Evolutionary conservation across 2,329 filamentous ascomycete genomes (phyloP), one percentile per base, ranked within the genome.

Genomic region (Pyrenochaeta sp.): DNA sequence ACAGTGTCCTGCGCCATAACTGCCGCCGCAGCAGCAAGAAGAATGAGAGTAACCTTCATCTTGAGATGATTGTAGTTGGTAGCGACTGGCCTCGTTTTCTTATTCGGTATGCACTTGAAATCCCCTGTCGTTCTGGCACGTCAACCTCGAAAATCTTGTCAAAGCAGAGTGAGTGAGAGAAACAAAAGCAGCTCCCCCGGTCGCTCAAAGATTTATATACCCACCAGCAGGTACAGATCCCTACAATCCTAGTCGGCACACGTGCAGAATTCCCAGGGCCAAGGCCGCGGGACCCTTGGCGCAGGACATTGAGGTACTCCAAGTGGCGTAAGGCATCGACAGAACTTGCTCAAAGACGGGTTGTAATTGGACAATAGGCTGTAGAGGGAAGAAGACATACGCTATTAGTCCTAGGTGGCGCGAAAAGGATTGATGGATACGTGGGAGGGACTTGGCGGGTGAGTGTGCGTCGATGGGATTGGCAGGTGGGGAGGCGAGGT

Each of bases 281-380:
- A 63, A 63, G 60, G 49, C 55, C 18, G 47, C 45, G 53, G 48
- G 31, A 48, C 26, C 28, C 60, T 63, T 61, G 60, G 60, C 58
- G 30, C 35, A 36, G 48, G 53, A 51, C 60, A 63, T 63, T 26
- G 34, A 27, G 60, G 60, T 63, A 54, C 60, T 63, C 60, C 60
- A 24, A 14, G 50, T 28, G 35, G 52, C 40, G 29, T 43, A 48
- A 46, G 32, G 9, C n/a, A 17, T 6, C 22, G 32, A n/a, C n/a
- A 35, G 46, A 48, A 44, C 37, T 31, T 31, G 41, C 37, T 45
- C 21, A n/a, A 38, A 38, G 34, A 36, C 24, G 15, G 22, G 28
- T n/a, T 13, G n/a, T 41, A 6, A 49, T 35, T 60, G 42, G 58
- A 30, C 18, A n/a, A 20, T 6, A 3, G 28, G 13, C 11, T 21